Evolutionary conservation across 106 monocot species (phyloP), one percentile per base, ranked within the genome.

Genomic region (Hemerocallis citrina): DNA sequence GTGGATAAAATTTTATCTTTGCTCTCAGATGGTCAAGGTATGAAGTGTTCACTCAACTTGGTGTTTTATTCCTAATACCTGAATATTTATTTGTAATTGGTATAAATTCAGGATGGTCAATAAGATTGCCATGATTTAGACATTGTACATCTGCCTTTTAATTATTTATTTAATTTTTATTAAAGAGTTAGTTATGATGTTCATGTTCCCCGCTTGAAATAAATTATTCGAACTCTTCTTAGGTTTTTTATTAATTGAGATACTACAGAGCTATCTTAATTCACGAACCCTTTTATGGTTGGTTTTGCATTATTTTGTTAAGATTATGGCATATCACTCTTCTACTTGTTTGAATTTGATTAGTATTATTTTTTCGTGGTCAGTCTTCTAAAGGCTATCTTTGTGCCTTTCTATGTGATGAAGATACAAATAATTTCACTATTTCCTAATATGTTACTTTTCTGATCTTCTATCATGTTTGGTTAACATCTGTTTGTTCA

Each of bases 21-120:
- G 45, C 65, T 95, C 42, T 86, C 89, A 45, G 94, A 89, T 63
- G 94, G 89, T 28, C 83, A 72, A 76, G 94, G 94, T 86, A 79
- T 38, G 55, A 11, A 20, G 29, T 27, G 25, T 24, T 15, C 20
- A 65, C 0, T 21, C 42, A 20, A 7, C 27, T 1, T 0, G 23
- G 1, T 0, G 4, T 50, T 24, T n/a, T 25, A 10, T 24, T 10
- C 0, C 25, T 27, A 55, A n/a, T n/a, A 31, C 12, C 20, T 16
- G 15, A 6, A 55, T 16, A 0, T 36, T 57, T 36, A 35, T 57
- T 21, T 21, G 8, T 9, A 36, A 57, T 20, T 57, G 17, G 1
- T 22, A 57, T 57, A 35, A 5, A 13, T 36, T 5, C 2, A 34
- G 17, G 33, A 57, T 35, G 19, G 35, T 57, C 20, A 57, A 36